Evolutionary conservation across 371 early-diverging fungal species (phyloP).

Genomic region (Mortierella sp.): DNA sequence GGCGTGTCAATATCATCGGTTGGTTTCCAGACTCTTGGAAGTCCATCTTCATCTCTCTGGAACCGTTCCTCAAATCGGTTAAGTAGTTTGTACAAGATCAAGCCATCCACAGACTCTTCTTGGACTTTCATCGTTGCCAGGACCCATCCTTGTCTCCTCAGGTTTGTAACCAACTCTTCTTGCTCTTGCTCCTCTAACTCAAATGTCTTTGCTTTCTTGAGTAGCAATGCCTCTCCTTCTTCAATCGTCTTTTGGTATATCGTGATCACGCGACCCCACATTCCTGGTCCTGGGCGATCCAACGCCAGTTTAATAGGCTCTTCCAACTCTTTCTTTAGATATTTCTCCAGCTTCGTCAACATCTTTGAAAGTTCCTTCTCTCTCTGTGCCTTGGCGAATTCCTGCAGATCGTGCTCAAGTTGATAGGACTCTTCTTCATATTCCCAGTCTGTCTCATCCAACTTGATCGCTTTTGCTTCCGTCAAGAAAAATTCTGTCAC

Average conservation of each 20-base stretch:
- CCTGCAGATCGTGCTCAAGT: conserved; percentile 75
- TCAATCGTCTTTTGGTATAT: conserved; percentile 67
- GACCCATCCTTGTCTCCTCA: conserved; percentile 80
- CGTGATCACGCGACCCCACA: conserved; percentile 82
- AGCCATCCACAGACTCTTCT: conserved; percentile 86
- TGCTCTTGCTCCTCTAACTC: conserved; percentile 63
- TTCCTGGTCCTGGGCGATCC: conserved; percentile 70
- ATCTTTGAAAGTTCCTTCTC: conserved; percentile 85
- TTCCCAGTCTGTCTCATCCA: conserved; percentile 85
- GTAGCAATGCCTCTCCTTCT: conserved; percentile 58
- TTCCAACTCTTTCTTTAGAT: conserved; percentile 70
- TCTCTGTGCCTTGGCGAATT: conserved; percentile 73
- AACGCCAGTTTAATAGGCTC: conserved; percentile 80
- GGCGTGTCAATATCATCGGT: conserved; percentile 92
- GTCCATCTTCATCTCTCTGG: conserved; percentile 90
- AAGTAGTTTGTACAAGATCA: conserved; percentile 84
- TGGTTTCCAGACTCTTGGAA: conserved; percentile 96
- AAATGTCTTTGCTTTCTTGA: conserved; percentile 55
- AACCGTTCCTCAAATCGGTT: conserved; percentile 90
- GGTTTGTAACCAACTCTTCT: conserved; percentile 58
- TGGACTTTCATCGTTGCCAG: conserved; percentile 76
- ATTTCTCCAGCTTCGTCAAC: conserved; percentile 74
- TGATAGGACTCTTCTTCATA: conserved; percentile 72
- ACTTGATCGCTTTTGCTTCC: conserved; percentile 61
- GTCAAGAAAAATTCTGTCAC: conserved; percentile 32